phyloP scores from a whole-genome alignment of 192 early-diverging fungal species.

The Coemansia asiatica region DNA sequence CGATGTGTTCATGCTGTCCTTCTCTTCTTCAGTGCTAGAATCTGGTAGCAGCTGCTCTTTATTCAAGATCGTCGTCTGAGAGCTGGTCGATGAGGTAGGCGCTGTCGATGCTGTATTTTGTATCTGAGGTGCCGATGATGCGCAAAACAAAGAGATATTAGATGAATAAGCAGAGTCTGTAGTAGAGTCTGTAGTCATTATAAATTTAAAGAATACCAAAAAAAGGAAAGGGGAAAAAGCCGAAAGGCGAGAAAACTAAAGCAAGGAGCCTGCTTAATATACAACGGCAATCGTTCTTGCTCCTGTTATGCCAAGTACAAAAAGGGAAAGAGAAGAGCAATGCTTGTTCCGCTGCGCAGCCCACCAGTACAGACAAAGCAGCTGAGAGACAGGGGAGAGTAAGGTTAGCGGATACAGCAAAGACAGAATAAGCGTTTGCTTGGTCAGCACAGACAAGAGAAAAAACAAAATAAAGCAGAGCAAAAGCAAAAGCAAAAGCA shows the following conservation, averaged over 20 bases:
- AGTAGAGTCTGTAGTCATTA: conserved; percentile 24
- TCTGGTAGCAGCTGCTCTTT: too few relatives aligned
- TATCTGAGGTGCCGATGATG: neutral
- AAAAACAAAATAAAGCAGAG: too few relatives aligned
- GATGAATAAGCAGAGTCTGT: conserved; percentile 12
- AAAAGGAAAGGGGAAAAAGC: neutral
- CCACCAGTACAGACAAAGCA: too few relatives aligned
- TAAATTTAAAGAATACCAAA: conserved; percentile 6
- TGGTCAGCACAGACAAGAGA: too few relatives aligned
- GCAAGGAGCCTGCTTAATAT: neutral
- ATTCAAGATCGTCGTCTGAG: too few relatives aligned
- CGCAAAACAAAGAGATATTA: neutral
- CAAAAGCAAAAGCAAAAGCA: neutral
- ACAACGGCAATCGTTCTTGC: neutral
- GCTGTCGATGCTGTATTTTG: neutral
- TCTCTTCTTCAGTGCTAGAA: too few relatives aligned
- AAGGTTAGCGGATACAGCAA: too few relatives aligned
- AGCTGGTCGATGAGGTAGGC: neutral
- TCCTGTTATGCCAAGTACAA: neutral
- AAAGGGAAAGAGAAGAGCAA: neutral
- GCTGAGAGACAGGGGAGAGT: too few relatives aligned
- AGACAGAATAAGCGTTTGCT: too few relatives aligned
- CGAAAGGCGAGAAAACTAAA: conserved; percentile 1
- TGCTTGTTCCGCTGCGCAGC: conserved; percentile 4
- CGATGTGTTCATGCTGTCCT: neutral